phyloP scores from a whole-genome alignment of 352 stramenopile genomes.

The Globisporangium lucens region DNA sequence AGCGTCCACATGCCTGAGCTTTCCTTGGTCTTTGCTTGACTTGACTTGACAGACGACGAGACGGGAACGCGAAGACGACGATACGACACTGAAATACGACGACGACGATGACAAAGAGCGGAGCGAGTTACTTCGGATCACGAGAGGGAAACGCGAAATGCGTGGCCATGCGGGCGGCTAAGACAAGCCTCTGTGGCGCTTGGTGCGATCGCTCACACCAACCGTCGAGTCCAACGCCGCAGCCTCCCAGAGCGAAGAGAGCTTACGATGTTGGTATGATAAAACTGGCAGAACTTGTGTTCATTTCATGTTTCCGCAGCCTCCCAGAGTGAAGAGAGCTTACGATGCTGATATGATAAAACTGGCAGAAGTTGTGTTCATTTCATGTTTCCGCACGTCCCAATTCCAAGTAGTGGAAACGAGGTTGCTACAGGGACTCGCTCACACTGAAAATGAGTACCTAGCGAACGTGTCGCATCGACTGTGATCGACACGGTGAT shows the following conservation, averaged over 20 bases:
- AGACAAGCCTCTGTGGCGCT: not conserved
- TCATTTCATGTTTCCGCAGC: not conserved
- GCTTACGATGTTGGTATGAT: not conserved
- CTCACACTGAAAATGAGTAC: too few relatives aligned
- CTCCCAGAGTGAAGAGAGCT: not conserved
- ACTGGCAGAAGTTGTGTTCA: not conserved
- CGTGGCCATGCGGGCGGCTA: not conserved
- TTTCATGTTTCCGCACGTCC: not conserved
- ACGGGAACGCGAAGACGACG: not conserved
- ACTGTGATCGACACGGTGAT: too few relatives aligned
- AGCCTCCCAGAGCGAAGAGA: not conserved
- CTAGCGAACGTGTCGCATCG: too few relatives aligned
- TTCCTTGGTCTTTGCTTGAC: not conserved
- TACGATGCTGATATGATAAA: not conserved
- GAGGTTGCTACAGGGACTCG: not conserved
- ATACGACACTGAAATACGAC: not conserved
- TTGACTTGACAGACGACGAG: not conserved
- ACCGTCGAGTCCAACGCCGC: slow-evolving; percentile 1
- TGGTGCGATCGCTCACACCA: not conserved
- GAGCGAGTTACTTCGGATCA: slow-evolving; percentile 1
- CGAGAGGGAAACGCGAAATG: not conserved
- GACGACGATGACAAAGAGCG: not conserved
- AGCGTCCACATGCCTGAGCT: slow-evolving; percentile 9
- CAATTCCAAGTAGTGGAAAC: not conserved
- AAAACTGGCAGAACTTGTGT: not conserved